Conservation (phyloP, 2,329 filamentous ascomycete genomes). For the Hymenoscyphus fraxineus region DNA sequence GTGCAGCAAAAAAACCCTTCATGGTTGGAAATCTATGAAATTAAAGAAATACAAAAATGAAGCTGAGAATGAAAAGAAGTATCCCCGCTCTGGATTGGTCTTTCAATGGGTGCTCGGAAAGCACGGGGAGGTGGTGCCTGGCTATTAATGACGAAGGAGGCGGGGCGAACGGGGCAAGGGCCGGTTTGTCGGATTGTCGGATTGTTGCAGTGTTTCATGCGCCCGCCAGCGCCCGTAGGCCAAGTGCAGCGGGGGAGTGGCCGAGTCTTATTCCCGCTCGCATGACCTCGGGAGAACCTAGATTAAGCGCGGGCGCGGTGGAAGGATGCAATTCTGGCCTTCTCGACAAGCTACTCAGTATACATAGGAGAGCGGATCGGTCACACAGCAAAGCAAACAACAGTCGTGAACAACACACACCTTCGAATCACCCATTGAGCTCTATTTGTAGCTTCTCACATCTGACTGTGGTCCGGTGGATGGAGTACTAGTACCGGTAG, state of each 20-base stretch:
- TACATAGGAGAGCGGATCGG: background rate
- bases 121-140: background rate
- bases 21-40: background rate
- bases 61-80: background rate
- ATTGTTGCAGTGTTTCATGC: background rate
- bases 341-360: no score
- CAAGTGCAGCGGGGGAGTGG: background rate
- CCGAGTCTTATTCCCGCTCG: background rate
- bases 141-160: conserved; percentile 5
- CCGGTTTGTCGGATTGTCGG: no score
- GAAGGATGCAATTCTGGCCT: no score
- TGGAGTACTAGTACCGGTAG: no score
- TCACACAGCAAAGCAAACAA: background rate
- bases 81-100: background rate
- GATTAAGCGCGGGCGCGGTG: no score
- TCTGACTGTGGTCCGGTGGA: conserved; percentile 1
- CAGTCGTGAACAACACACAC: background rate
- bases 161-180: background rate
- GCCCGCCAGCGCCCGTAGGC: background rate
- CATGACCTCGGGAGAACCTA: no score
- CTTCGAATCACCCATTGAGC: background rate
- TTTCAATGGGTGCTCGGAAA: background rate
- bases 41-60: conserved; percentile 1
- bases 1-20: conserved; percentile 8
- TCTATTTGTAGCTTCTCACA: background rate